phyloP scores from a whole-genome alignment of 2,329 filamentous ascomycete species.

The Ustulina deusta region DNA sequence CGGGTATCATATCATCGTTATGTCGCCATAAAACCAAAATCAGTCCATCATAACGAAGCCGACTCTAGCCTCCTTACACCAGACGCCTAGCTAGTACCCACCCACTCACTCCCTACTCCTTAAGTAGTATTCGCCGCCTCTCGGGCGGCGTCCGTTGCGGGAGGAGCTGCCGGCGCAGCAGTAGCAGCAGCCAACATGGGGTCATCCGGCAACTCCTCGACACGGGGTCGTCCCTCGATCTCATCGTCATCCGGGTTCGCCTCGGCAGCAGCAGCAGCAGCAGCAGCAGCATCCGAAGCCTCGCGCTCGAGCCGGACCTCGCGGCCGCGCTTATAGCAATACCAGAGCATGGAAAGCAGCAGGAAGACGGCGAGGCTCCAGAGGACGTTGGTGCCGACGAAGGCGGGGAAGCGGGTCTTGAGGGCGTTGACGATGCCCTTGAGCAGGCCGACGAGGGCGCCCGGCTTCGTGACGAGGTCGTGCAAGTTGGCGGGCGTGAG shows the following conservation, averaged over 20 bases:
- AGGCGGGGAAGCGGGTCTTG: constrained; percentile 87
- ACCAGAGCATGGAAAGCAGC: constrained; percentile 94
- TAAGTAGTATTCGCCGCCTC: not conserved
- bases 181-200: constrained; percentile 42
- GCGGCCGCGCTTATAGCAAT: constrained; percentile 93
- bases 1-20: constrained; percentile 33
- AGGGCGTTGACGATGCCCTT: constrained; percentile 92
- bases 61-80: not conserved
- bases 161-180: not conserved
- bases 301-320: constrained; percentile 82
- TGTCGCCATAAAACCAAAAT: constrained; percentile 15
- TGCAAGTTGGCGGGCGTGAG: constrained; percentile 79
- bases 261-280: constrained; percentile 49
- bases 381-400: constrained; percentile 90
- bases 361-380: constrained; percentile 91
- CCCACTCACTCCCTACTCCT: not conserved
- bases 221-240: constrained; percentile 56
- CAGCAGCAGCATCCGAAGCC: constrained; percentile 48
- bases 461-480: constrained; percentile 85
- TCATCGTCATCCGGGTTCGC: constrained; percentile 46
- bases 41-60: not conserved
- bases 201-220: constrained; percentile 65
- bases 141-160: not conserved
- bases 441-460: constrained; percentile 85
- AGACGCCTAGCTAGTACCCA: not conserved